phyloP scores from a whole-genome alignment of 164 flowering plant species.

The Saururus chinensis region DNA sequence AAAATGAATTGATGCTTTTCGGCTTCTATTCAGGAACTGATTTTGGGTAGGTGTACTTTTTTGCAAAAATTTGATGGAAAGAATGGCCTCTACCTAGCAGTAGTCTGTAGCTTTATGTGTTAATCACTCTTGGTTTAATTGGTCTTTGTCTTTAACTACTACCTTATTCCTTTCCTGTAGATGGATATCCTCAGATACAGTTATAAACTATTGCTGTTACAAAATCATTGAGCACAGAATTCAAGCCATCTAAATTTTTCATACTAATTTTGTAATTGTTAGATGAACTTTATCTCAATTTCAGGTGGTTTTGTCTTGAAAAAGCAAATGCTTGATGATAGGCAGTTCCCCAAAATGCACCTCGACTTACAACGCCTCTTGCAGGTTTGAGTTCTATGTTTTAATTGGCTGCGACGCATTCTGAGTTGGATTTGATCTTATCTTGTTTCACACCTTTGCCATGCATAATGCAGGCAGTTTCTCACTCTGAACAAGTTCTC shows the following conservation, averaged over 20 bases:
- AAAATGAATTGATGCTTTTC: too few relatives aligned
- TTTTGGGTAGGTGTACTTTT: too few relatives aligned
- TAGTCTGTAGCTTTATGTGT: too few relatives aligned
- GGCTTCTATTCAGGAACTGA: too few relatives aligned
- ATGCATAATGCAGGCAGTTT: slow-evolving; percentile 48
- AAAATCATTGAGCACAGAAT: not conserved
- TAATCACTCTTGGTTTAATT: too few relatives aligned
- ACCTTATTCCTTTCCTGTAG: too few relatives aligned
- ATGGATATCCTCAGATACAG: too few relatives aligned
- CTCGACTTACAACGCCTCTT: slow-evolving; percentile 84
- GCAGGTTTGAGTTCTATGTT: slow-evolving; percentile 44
- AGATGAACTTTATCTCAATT: not conserved
- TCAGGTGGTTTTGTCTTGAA: slow-evolving; percentile 84
- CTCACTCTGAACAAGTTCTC: slow-evolving; percentile 95
- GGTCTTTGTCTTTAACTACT: too few relatives aligned
- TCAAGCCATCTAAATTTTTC: too few relatives aligned
- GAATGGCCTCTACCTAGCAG: too few relatives aligned
- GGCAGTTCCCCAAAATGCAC: slow-evolving; percentile 97
- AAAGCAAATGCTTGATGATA: slow-evolving; percentile 87
- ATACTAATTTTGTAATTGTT: not conserved
- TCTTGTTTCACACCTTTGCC: not conserved
- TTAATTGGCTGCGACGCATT: not conserved
- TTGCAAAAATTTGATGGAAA: too few relatives aligned
- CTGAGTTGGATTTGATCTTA: not conserved
- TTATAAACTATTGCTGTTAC: too few relatives aligned